Base-by-base conservation (phyloP, 306 rosid genomes). In the Castanospermum australe region DNA sequence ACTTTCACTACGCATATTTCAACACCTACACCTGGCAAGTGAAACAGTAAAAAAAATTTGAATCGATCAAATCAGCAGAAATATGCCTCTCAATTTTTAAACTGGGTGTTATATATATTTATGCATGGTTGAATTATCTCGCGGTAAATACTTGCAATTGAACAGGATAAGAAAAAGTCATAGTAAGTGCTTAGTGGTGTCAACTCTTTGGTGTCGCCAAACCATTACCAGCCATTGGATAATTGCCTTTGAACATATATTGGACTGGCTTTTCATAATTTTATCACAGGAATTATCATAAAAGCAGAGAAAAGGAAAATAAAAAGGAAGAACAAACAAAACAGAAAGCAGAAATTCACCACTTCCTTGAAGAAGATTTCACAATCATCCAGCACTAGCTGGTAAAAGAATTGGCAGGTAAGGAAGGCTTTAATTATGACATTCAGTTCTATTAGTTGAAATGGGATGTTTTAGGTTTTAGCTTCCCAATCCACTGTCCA, bases 341-440 rank as follows among this genome's bases (percentile, higher is more conserved):
- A 21, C 33, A 35, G 30, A 57, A 67, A 67, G n/a, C 22, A 14
- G 51, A 76, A 24, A 25, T 13, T 61, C 11, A 48, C 42, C 41
- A 36, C n/a, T 60, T 82, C 18, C 21, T 76, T 14, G 30, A 39
- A 68, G 20, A 79, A 52, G 73, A 77, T 71, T 82, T 82, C 74
- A 70, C 82, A 28, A 70, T 76, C 79, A 76, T 17, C 25, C 21
- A 11, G 79, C 82, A 69, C 68, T 77, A 65, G 33, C 17, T 39
- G 2, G 25, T 18, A 77, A 51, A 56, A 36, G 2, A 51, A 17
- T 44, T 74, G 64, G 66, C 41, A 75, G 12, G 77, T 39, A 28
- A n/a, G n/a, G 17, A 20, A 51, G 9, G 62, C 41, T 72, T 51
- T 82, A 60, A 52, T 69, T 69, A 82, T 76, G 82, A 77, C 63